A percentile compares a stretch with the other conserved stretches of the same genome.
Conservation (phyloP, 306 rosid species). For the Acacia melanoxylon region DNA sequence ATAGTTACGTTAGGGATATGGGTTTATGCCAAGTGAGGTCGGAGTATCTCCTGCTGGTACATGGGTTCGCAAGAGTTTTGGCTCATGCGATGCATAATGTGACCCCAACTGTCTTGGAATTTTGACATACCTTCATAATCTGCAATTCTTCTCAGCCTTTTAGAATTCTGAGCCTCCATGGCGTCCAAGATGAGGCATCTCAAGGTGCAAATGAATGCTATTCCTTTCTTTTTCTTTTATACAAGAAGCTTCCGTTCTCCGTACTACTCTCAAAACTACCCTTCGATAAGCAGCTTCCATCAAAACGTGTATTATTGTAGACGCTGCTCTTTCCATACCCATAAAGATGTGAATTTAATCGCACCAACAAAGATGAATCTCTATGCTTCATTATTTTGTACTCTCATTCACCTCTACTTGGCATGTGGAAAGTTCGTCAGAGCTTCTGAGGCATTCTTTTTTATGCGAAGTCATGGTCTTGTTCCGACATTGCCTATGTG, state of each 20-base stretch:
- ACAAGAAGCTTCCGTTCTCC: constrained; percentile 21
- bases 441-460: constrained; percentile 52
- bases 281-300: constrained; percentile 23
- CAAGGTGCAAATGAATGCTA: constrained; percentile 39
- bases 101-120: not conserved
- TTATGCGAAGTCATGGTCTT: constrained; percentile 56
- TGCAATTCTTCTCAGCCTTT: not conserved
- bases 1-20: not conserved
- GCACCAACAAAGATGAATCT: constrained; percentile 50
- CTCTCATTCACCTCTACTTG: constrained; percentile 73
- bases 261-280: not conserved
- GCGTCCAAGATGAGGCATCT: constrained; percentile 37
- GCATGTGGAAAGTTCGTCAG: constrained; percentile 47
- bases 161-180: not conserved
- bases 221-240: constrained; percentile 31
- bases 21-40: not conserved
- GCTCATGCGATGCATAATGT: not conserved
- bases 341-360: constrained; percentile 22
- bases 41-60: not conserved
- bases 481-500: constrained; percentile 61
- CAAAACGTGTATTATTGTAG: constrained; percentile 21
- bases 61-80: not conserved
- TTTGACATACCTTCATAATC: not conserved
- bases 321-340: constrained; percentile 9
- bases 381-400: constrained; percentile 67